phyloP scores from a whole-genome alignment of 169 alveolate genomes.

The Plasmodium inui region DNA sequence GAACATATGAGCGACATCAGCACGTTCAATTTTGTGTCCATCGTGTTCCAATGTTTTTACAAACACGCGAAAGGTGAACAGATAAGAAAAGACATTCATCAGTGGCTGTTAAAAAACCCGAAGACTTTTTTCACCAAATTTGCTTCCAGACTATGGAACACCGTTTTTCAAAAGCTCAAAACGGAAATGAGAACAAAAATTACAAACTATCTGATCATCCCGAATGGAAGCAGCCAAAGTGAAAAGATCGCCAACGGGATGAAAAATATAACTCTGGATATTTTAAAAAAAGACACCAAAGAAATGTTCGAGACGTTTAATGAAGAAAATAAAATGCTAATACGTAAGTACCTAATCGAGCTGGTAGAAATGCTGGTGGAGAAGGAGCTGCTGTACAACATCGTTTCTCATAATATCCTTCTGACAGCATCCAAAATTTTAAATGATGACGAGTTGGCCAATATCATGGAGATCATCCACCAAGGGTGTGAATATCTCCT shows the following conservation, averaged over 20 bases:
- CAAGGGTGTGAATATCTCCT: slow-evolving; percentile 75
- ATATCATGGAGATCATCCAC: slow-evolving; percentile 60
- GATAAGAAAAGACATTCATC: slow-evolving; percentile 18
- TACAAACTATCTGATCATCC: slow-evolving; percentile 29
- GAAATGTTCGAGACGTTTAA: slow-evolving; percentile 25
- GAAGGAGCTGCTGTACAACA: slow-evolving; percentile 56
- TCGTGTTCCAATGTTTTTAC: slow-evolving; percentile 73
- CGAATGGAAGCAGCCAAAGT: slow-evolving; percentile 4
- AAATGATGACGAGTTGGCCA: slow-evolving; percentile 30
- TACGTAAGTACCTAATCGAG: slow-evolving; percentile 31
- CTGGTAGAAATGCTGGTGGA: slow-evolving; percentile 57
- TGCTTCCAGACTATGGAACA: slow-evolving; percentile 68
- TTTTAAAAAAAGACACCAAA: slow-evolving; percentile 39
- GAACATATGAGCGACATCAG: slow-evolving; percentile 20
- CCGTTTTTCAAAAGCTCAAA: slow-evolving; percentile 56
- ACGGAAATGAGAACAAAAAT: slow-evolving; percentile 22
- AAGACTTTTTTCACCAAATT: slow-evolving; percentile 41
- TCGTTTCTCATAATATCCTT: slow-evolving; percentile 43
- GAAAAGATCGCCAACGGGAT: not conserved
- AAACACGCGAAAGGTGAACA: slow-evolving; percentile 45
- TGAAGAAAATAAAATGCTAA: slow-evolving; percentile 30
- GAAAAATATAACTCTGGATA: slow-evolving; percentile 28
- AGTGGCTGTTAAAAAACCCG: slow-evolving; percentile 42
- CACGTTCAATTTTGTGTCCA: slow-evolving; percentile 29
- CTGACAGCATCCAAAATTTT: slow-evolving; percentile 27